Conservation (phyloP, 345 rosid genomes). For the Tarenaya hassleriana region DNA sequence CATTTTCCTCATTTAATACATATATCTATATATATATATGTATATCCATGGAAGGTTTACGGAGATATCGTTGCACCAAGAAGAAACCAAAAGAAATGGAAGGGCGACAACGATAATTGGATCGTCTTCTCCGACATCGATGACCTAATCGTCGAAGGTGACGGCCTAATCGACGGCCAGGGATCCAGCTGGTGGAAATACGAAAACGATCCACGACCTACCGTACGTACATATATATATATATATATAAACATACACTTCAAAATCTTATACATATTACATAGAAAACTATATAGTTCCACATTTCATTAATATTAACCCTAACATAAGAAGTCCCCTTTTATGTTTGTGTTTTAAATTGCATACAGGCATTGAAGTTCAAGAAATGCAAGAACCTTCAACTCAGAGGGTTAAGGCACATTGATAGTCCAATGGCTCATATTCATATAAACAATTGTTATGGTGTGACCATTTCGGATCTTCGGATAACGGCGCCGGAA, state of each 20-base stretch:
- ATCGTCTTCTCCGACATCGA: conserved; percentile 23
- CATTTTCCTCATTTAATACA: neutral
- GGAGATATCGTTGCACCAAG: conserved; percentile 35
- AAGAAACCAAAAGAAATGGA: conserved; percentile 22
- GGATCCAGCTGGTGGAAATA: conserved; percentile 41
- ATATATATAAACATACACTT: neutral
- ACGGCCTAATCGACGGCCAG: conserved; percentile 34
- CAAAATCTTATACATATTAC: neutral
- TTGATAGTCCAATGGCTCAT: conserved; percentile 36
- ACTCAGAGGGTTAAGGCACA: conserved; percentile 25
- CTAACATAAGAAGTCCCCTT: neutral
- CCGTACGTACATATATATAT: conserved; percentile 12
- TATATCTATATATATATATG: neutral
- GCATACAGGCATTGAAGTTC: conserved; percentile 33
- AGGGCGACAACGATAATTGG: conserved; percentile 27
- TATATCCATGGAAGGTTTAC: conserved; percentile 23
- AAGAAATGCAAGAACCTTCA: conserved; percentile 28
- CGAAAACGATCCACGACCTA: conserved; percentile 28
- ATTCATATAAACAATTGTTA: conserved; percentile 27
- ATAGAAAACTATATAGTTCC: too few species aligned
- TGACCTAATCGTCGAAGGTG: conserved; percentile 29
- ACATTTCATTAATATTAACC: too few species aligned
- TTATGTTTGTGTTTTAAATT: neutral
- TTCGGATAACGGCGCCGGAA: conserved; percentile 31
- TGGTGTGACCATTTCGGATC: conserved; percentile 23